Base-by-base conservation (phyloP, 1,139 yeast species). In the Candida tropicalis region DNA sequence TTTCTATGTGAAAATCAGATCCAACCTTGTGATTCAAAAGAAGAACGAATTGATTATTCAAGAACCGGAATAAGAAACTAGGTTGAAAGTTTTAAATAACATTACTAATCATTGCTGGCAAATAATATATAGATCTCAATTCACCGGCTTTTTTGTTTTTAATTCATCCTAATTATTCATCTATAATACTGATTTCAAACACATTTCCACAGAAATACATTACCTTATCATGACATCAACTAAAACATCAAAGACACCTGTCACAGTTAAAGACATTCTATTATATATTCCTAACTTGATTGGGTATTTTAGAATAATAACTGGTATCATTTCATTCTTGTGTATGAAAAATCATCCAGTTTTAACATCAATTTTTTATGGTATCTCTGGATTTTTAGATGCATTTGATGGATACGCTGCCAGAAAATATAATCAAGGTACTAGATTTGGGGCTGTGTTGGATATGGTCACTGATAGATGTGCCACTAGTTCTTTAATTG, bases 391-490 rank as follows among this genome's bases (percentile, higher is more conserved):
- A 55, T 73, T 95, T 47, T 73, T 95, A 51, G 99, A 95, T 65
- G 99, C 99, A 1, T 80, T 91, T 52, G 99, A 95, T 62, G 99
- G 99, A 4, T 84, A 86, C 46, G 96, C 97, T 42, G 99, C 99
- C 8, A 79, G 99, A 49, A 79, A 79, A 57, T 89, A 74, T 63
- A 81, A 87, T 60, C 99, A 95, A 65, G 87, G 97, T 12, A 88
- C 97, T 28, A 79, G 81, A 53, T 89, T 90, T 57, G 99, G 99
- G 27, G 98, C 99, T 11, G 96, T 95, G 17, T 76, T 95, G 57
- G 99, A 95, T 66, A 95, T 95, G 99, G 98, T 95, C 28, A 93
- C 99, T 23, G 99, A 95, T 62, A 77, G 99, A 60, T 93, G 98
- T 62, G 93, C 99, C 20, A 95, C 99, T 0, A 81, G 96, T 11